Evolutionary conservation across 2,329 filamentous ascomycete genomes (phyloP).

Genomic region (Capronia americana): DNA sequence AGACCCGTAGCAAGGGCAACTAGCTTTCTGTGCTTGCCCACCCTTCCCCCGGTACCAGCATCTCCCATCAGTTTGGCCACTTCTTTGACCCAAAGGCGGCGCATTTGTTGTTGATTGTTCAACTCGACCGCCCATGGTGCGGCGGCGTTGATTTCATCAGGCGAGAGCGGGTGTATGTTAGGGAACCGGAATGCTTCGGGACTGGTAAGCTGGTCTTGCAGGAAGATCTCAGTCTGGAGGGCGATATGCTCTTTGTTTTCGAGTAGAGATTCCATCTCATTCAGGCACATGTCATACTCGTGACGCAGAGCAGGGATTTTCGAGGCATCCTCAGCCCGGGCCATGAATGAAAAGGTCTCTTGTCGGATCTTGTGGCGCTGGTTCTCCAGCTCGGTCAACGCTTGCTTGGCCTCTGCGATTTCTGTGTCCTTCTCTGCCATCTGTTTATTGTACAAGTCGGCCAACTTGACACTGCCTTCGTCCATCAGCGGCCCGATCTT

Average conservation of each 20-base stretch:
- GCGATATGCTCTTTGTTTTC: conserved; percentile 51
- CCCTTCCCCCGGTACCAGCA: conserved; percentile 53
- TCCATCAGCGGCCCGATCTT: conserved; percentile 73
- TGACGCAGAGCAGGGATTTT: conserved; percentile 46
- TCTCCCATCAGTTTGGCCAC: conserved; percentile 43
- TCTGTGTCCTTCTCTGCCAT: conserved; percentile 53
- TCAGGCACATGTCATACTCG: conserved; percentile 48
- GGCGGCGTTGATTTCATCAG: conserved; percentile 45
- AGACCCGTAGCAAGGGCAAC: conserved; percentile 55
- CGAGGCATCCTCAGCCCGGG: conserved; percentile 48
- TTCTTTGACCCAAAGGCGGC: conserved; percentile 37
- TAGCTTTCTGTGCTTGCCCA: conserved; percentile 55
- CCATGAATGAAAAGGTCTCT: conserved; percentile 46
- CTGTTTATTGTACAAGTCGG: conserved; percentile 51
- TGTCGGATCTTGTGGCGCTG: conserved; percentile 53
- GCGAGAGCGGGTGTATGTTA: conserved; percentile 32
- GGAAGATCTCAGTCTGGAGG: conserved; percentile 43
- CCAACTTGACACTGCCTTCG: conserved; percentile 74
- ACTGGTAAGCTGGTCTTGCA: conserved; percentile 39
- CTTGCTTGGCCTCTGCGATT: conserved; percentile 70
- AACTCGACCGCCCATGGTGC: conserved; percentile 48
- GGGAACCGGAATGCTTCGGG: conserved; percentile 42
- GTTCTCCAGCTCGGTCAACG: conserved; percentile 51
- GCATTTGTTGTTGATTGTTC: conserved; percentile 49
- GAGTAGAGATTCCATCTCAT: conserved; percentile 51